Evolutionary conservation across 139 green algal genomes (phyloP), one percentile per base, ranked within the genome.

Genomic region (Chlamydomonas incerta): DNA sequence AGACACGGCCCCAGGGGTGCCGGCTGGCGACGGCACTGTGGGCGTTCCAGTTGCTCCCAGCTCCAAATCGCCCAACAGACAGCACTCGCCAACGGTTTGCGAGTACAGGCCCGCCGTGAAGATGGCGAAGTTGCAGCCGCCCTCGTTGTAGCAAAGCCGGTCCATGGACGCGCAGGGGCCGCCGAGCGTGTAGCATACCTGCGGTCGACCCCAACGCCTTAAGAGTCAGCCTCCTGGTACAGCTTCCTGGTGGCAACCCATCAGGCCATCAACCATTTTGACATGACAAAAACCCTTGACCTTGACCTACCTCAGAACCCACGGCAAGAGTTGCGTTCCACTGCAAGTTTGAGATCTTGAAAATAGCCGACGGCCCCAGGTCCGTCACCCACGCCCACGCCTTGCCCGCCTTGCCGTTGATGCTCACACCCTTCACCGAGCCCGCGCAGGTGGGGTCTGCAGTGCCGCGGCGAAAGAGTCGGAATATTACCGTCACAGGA

Each of bases 341-440:
- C 33, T 50, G 21, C 6, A 83, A 46, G 63, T 74, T 74, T 3
- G n/a, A 15, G 29, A 83, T 33, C n/a, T 83, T 83, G 21, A 83
- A 21, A 1, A 66, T 0, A 2, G 31, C 62, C 11, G 77, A 74
- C 8, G 77, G 77, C 5, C 77, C 77, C 29, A 34, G 6, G 41
- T 50, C 15, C 17, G 20, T 13, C 63, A 66, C 46, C 77, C 77
- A 83, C 41, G 66, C 41, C 41, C 41, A 83, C 3, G 77, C 77
- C 77, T 83, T 83, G 46, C 77, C 77, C 21, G 57, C 28, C 17
- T 21, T 9, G n/a, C 77, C 77, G 47, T 83, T 83, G 29, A 83
- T 34, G 63, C 29, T 55, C 1, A 83, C 63, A 15, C 77, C 63
- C 11, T n/a, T n/a, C 23, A 83, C 50, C 0, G 63, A 52, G 17